phyloP scores from a whole-genome alignment of 768 basidiomycete species.

The Cystofilobasidium bisporidii region DNA sequence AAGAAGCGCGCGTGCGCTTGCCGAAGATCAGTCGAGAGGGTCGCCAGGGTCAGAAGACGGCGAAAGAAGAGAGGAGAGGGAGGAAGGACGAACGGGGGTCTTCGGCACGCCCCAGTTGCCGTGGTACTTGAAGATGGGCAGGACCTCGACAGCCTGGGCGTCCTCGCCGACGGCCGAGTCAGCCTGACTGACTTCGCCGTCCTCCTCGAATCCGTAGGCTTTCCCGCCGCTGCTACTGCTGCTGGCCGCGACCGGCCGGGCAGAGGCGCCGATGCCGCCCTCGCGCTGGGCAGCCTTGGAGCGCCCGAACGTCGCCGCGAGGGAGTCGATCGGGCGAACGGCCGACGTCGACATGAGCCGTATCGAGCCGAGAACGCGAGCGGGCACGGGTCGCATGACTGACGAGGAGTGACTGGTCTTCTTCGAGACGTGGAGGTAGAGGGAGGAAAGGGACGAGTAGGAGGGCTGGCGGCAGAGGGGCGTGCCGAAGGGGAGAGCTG shows the following conservation, averaged over 20 bases:
- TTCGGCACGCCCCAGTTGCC: conserved; percentile 26
- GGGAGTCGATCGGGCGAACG: neutral
- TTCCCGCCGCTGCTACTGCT: neutral
- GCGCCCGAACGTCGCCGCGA: neutral
- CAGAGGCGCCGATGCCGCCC: neutral
- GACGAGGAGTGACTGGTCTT: too few species aligned
- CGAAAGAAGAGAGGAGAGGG: neutral
- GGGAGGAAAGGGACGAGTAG: too few species aligned
- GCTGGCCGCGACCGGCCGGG: neutral
- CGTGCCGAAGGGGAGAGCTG: too few species aligned
- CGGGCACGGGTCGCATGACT: neutral
- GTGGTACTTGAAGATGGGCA: conserved; percentile 27
- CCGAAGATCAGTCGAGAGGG: neutral
- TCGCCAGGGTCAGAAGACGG: too few species aligned
- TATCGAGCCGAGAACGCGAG: neutral
- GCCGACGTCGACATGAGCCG: neutral
- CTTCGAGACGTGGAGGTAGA: too few species aligned
- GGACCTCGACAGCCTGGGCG: neutral
- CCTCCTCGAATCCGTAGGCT: neutral
- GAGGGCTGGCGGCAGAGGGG: too few species aligned
- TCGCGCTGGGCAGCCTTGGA: neutral
- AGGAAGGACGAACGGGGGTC: conserved; percentile 16
- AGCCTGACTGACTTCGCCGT: neutral
- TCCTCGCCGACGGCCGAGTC: neutral
- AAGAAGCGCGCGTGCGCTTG: too few species aligned